A percentile compares a stretch with the other conserved stretches of the same genome.
phyloP scores from a whole-genome alignment of 371 early-diverging fungal species.

The Mucor indicus region DNA sequence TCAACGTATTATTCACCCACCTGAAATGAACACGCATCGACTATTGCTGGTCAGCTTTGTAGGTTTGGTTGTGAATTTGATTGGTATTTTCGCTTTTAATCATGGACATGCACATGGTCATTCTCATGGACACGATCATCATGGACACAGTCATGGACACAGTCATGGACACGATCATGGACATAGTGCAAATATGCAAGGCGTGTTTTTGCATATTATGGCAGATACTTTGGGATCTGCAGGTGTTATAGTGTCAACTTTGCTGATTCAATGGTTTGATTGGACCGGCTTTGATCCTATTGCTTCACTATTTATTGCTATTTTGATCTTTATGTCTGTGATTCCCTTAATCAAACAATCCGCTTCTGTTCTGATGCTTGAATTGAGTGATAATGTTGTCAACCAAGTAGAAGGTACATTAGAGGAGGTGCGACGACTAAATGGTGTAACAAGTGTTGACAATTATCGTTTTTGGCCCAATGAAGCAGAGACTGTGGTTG shows the following conservation, averaged over 20 bases:
- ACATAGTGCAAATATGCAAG: slow-evolving; percentile 76
- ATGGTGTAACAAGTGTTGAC: slow-evolving; percentile 43
- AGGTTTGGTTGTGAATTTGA: slow-evolving; percentile 88
- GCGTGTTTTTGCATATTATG: slow-evolving; percentile 90
- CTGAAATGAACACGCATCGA: slow-evolving; percentile 82
- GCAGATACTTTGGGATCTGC: slow-evolving; percentile 97
- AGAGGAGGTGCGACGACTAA: slow-evolving; percentile 41
- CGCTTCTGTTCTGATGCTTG: slow-evolving; percentile 58
- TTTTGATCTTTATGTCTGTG: slow-evolving; percentile 81
- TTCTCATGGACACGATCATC: slow-evolving; percentile 60
- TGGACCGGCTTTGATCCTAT: slow-evolving; percentile 97
- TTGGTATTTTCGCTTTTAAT: slow-evolving; percentile 93
- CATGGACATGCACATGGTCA: slow-evolving; percentile 73
- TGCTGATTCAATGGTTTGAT: slow-evolving; percentile 83
- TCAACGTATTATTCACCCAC: slow-evolving; percentile 83
- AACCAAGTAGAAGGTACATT: slow-evolving; percentile 53
- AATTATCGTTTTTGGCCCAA: slow-evolving; percentile 63
- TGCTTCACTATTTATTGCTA: slow-evolving; percentile 88
- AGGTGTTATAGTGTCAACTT: slow-evolving; percentile 89
- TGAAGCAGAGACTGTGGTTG: slow-evolving; percentile 56
- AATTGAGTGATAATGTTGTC: slow-evolving; percentile 45
- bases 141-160: slow-evolving; percentile 24
- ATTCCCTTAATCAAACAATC: slow-evolving; percentile 81
- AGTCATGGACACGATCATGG: slow-evolving; percentile 29
- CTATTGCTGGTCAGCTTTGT: slow-evolving; percentile 85